Percentiles rank a stretch among this genome's conserved stretches.
These are phyloP conservation scores for Plasmodium gallinaceum DNA, from an alignment of 169 alveolate genomes.

Conservation along the genomic window DNA sequence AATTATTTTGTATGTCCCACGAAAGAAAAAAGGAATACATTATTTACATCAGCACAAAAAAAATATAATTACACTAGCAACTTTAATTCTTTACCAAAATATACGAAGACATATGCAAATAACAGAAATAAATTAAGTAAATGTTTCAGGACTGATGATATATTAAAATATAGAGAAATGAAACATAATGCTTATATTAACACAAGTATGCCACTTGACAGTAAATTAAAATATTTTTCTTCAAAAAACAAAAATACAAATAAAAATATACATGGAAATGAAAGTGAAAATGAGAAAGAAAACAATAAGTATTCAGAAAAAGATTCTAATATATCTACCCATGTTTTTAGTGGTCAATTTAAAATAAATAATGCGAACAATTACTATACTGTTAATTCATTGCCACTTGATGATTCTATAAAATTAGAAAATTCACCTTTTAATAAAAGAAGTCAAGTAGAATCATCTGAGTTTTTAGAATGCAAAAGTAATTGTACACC, in stretches of 20 bases:
- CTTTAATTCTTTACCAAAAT: conserved; percentile 32
- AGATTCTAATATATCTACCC: neutral
- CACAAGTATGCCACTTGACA: neutral
- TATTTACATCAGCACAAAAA: neutral
- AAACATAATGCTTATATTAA: conserved; percentile 8
- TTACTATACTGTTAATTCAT: conserved; percentile 35
- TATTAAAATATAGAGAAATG: neutral
- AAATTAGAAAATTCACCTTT: conserved; percentile 11
- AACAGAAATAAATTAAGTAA: conserved; percentile 47
- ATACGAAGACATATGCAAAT: conserved; percentile 64
- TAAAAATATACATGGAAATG: neutral
- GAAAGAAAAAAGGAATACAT: too few relatives aligned
- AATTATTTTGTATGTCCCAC: neutral
- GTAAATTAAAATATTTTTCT: neutral
- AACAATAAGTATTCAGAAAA: neutral
- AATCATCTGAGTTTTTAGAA: neutral
- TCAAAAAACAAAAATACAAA: neutral
- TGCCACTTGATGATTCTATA: conserved; percentile 15
- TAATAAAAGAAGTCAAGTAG: neutral
- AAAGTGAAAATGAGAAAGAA: neutral
- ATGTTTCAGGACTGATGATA: neutral
- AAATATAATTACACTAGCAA: conserved; percentile 5
- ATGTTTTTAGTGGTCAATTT: neutral
- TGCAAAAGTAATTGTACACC: conserved; percentile 5
- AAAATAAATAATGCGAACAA: neutral